Conservation (phyloP, 2,329 filamentous ascomycete genomes). For the Aspergillus nomiae region DNA sequence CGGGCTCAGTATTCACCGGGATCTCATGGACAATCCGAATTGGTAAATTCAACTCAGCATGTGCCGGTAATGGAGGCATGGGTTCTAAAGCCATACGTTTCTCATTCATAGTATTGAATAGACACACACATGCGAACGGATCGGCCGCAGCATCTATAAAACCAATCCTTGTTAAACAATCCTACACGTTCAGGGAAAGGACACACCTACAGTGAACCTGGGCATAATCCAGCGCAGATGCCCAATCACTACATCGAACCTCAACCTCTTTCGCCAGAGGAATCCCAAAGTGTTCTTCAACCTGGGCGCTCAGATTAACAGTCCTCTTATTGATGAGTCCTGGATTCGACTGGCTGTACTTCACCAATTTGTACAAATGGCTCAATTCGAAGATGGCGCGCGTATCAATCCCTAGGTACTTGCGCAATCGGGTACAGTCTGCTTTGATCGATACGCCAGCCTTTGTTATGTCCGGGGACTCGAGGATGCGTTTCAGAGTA, state of each 20-base stretch:
- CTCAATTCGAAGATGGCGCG: slow-evolving; percentile 77
- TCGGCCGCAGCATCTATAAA: slow-evolving; percentile 73
- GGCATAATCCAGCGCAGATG: slow-evolving; percentile 57
- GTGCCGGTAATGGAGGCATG: slow-evolving; percentile 68
- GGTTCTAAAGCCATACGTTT: slow-evolving; percentile 68
- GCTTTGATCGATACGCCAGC: slow-evolving; percentile 74
- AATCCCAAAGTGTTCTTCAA: slow-evolving; percentile 69
- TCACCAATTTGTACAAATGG: slow-evolving; percentile 77
- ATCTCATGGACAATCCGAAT: slow-evolving; percentile 44
- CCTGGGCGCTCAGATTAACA: slow-evolving; percentile 69
- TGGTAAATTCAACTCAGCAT: slow-evolving; percentile 67
- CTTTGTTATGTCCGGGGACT: slow-evolving; percentile 70
- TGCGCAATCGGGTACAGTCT: slow-evolving; percentile 69
- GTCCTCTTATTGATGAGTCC: slow-evolving; percentile 65
- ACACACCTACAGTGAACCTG: slow-evolving; percentile 69
- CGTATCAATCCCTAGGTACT: slow-evolving; percentile 65
- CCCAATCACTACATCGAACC: slow-evolving; percentile 78
- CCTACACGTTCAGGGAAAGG: slow-evolving; percentile 16
- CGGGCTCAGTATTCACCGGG: slow-evolving; percentile 5
- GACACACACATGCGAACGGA: slow-evolving; percentile 74
- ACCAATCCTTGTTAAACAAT: slow-evolving; percentile 26
- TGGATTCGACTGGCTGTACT: slow-evolving; percentile 59
- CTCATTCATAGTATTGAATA: slow-evolving; percentile 72
- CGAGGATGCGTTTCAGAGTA: slow-evolving; percentile 70
- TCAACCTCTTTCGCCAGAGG: slow-evolving; percentile 72